Base-by-base conservation (phyloP, 1,284 basidiomycete genomes). In the Pulveroboletus sp. region DNA sequence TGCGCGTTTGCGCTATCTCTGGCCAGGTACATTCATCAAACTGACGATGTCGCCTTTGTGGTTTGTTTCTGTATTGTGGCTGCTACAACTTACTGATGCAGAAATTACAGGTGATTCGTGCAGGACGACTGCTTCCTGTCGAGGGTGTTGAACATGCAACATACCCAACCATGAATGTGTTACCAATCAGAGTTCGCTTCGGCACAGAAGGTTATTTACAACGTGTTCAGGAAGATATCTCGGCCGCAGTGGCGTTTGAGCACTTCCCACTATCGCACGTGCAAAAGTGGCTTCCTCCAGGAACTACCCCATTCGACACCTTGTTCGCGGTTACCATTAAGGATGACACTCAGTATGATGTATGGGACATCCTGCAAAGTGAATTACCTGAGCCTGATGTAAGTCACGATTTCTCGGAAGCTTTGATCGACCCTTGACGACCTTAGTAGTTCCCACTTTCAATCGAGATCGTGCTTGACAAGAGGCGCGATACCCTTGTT, bases 341-440 rank as follows among this genome's bases (percentile, higher is more conserved):
- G 49, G 68, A 73, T 19, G 50, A 63, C 4, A 59, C 51, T 26
- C 47, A 54, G 21, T 58, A 54, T 47, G 48, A 65, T 43, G 45
- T 67, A 19, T 75, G 71, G 68, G 59, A 64, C 12, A 53, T 74
- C 15, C 36, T 69, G 16, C 60, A 70, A 53, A 80, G 75, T 50
- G 71, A 77, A 58, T 71, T 77, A 32, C 75, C 78, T 1, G 69
- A 75, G 54, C 72, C 78, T 40, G 78, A 80, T 59, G 78, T 79
- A 61, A 65, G 78, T 65, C 35, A 19, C 12, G 44, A 7, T 29
- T 56, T 21, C 35, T 45, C 32, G 57, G n/a, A 19, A 48, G 44
- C 26, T 46, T 56, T 16, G 17, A 21, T 33, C 2, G 21, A 40
- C 19, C 53, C 42, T 45, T 33, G 33, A 60, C 47, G 46, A 47